Base-by-base conservation (phyloP, 495 filamentous ascomycete genomes). In the Penicillium antarcticum region DNA sequence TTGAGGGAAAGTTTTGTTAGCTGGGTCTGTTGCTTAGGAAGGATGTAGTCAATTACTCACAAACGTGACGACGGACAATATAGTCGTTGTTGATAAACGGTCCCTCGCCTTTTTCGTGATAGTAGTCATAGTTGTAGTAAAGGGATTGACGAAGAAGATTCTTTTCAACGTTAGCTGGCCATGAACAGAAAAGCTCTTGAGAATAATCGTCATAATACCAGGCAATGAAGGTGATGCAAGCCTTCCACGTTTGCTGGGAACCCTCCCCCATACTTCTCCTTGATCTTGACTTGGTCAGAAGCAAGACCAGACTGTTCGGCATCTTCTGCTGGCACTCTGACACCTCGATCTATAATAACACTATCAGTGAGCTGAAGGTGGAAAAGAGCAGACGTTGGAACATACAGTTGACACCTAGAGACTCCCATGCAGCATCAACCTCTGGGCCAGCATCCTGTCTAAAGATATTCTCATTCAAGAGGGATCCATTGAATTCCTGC, bases 111-210 rank as follows among this genome's bases (percentile, higher is more conserved):
- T 63, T 45, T 0, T 56, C 52, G 34, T 70, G 71, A 60, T 85
- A 85, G 55, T 82, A 75, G 32, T 81, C 74, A 51, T 77, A 79
- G 56, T 82, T 83, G 63, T 74, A 83, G 52, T 76, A 79, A 0
- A 80, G 67, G 0, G 76, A 66, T 61, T 83, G 71, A 4, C 81
- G 73, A 4, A 83, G 65, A 26, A 83, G 71, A 40, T 85, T 80
- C 72, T 74, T 10, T 8, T 16, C 19, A 23, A n/a, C 8, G 32
- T 23, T 13, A 23, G 24, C 4, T 34, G 14, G 40, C 21, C 43
- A 7, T 19, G 7, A 23, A n/a, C 4, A 26, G 2, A 21, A 18
- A 31, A n/a, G n/a, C 19, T 7, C 4, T 18, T 2, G 13, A 17
- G 33, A 11, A 18, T 13, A 12, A 4, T 42, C 23, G 58, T 52